A percentile compares a stretch with the other conserved stretches of the same genome.
Conservation (phyloP, 352 stramenopile species). For the Phytophthora lateralis region DNA sequence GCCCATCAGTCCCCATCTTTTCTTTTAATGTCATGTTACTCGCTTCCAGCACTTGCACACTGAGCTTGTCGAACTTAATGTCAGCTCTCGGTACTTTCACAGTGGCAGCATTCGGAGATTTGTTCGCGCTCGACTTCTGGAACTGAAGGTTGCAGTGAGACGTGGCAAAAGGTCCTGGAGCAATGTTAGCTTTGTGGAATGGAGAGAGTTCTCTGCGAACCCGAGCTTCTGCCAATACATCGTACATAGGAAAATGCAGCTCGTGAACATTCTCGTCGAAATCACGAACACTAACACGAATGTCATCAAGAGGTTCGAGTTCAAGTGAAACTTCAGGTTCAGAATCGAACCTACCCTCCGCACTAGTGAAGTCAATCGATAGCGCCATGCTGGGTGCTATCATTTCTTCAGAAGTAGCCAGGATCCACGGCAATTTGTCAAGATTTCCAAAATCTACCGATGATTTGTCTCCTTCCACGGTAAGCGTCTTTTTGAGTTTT, state of each 20-base stretch:
- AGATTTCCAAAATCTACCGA: slow-evolving; percentile 7
- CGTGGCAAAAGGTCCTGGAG: slow-evolving; percentile 14
- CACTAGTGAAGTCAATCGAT: slow-evolving; percentile 36
- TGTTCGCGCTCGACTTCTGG: slow-evolving; percentile 1
- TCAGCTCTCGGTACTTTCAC: slow-evolving; percentile 36
- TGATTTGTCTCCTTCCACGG: slow-evolving; percentile 1
- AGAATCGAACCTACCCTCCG: slow-evolving; percentile 22
- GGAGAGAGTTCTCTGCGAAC: slow-evolving; percentile 51
- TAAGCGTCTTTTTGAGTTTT: slow-evolving; percentile 20
- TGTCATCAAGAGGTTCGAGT: slow-evolving; percentile 52
- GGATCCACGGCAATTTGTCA: slow-evolving; percentile 25
- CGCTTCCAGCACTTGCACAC: slow-evolving; percentile 49
- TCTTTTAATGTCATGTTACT: slow-evolving; percentile 55
- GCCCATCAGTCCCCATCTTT: slow-evolving; percentile 26
- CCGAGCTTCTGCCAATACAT: slow-evolving; percentile 49
- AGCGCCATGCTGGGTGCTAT: slow-evolving; percentile 16
- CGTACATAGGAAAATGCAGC: slow-evolving; percentile 47
- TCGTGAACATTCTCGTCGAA: slow-evolving; percentile 37
- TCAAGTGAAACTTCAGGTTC: slow-evolving; percentile 41
- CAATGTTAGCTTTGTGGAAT: slow-evolving; percentile 36
- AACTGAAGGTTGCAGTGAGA: neutral
- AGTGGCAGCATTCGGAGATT: neutral
- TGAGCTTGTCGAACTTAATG: slow-evolving; percentile 53
- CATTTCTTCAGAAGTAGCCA: slow-evolving; percentile 11
- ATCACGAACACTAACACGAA: slow-evolving; percentile 48